Evolutionary conservation across 768 basidiomycete species (phyloP), one percentile per base, ranked within the genome.

Genomic region (Rhizopogon sp.): DNA sequence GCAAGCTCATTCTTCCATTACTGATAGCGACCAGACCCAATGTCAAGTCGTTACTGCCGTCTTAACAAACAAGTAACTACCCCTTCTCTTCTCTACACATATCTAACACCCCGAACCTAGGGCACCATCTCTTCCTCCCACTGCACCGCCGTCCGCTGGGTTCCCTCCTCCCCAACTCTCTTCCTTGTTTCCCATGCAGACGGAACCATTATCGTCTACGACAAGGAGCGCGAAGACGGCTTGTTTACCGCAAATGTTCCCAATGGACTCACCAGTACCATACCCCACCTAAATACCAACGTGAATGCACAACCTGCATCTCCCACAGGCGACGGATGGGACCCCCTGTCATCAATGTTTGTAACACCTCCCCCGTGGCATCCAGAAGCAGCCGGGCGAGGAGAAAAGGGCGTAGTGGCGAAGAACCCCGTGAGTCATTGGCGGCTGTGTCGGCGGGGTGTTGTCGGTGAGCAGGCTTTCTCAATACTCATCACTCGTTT

Each of bases 341-440:
- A 92, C 64, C 87, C 90, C 9, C 70, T 80, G 10, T 83, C 87
- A 60, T 83, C 78, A 29, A 87, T 93, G 28, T 83, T 87, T 51
- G 86, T 93, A 13, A 87, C 91, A 3, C 84, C 87, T 67, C 89
- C 89, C 2, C 87, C 88, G n/a, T 91, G 89, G 88, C 88, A 92
- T 71, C 87, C 88, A 3, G 81, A 81, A 46, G 69, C 73, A 56
- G 66, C 6, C 57, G 70, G 54, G 69, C 76, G 70, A 50, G 55
- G 72, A n/a, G 84, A 90, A 56, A 90, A 83, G 61, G 88, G 89
- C 31, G 85, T 85, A 61, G 73, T 76, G 14, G 81, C 79, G 3
- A 90, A 89, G 70, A 96, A 96, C 62, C 93, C 93, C 3, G 88
- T 95, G 9, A 92, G 89, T 61, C 93, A 94, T 66, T 96, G 93